Base-by-base conservation (phyloP, 805 yeast genomes). In the Candida maesae region DNA sequence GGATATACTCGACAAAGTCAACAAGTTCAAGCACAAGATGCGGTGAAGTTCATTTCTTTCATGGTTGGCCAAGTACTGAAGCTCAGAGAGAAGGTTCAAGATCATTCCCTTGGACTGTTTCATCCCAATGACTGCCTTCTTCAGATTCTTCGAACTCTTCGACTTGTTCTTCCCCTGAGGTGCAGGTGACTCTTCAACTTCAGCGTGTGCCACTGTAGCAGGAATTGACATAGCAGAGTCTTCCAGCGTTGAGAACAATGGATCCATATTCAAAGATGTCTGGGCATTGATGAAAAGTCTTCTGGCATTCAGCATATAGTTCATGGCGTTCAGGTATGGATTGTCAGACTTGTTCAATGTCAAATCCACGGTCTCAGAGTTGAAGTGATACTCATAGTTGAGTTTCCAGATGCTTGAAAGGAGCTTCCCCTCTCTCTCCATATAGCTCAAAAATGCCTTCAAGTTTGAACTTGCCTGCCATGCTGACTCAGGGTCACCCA, bases 191-290 rank as follows among this genome's bases (percentile, higher is more conserved):
- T 20, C 16, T 5, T 17, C 10, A 7, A 8, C 7, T 15, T 35
- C 40, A 2, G 15, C 27, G 21, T 44, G 42, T 24, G 39, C 28
- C 33, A 54, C 40, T 29, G 49, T 49, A 23, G 72, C 63, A 0
- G 79, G 78, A 9, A 71, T 55, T 0, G 75, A 67, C 39, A 74
- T 55, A 0, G 74, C 76, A 1, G 80, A 72, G 27, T 76, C 81
- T 36, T 65, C 71, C 32, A 76, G 47, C 6, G 70, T 67, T 4
- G 74, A 69, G 34, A 71, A 66, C 24, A 72, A 67, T 0, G 83
- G 80, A 51, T 77, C 79, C 14, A 47, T 46, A 20, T 61, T 63
- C 45, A 72, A 47, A 5, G 55, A 52, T 3, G 45, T 52, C 33
- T 63, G 53, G 2, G 68, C 64, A 24, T 50, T 51, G n/a, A 51